Percentiles rank a stretch among this genome's conserved stretches.
Conservation (phyloP, 805 yeast genomes). For the Ascoidea asiatica region DNA sequence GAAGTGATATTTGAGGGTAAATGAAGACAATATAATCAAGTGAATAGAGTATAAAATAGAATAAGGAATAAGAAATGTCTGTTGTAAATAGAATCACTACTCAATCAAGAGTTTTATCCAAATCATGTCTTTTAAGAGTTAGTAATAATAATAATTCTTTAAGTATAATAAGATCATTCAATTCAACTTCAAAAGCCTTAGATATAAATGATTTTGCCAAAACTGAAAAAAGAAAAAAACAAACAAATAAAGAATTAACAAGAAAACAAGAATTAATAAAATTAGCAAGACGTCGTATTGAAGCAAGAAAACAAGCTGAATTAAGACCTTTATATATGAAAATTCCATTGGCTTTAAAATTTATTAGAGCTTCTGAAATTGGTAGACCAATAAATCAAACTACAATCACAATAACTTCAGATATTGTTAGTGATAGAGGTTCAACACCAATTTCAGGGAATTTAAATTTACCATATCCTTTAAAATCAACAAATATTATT, state of each 20-base stretch:
- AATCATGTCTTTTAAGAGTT: too few species aligned
- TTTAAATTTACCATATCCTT: constrained; percentile 58
- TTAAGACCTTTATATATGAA: constrained; percentile 54
- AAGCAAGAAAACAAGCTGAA: constrained; percentile 30
- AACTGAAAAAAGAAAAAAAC: constrained; percentile 16
- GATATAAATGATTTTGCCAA: not conserved
- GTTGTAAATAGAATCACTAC: too few species aligned
- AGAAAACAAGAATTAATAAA: constrained; percentile 19
- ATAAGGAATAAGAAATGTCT: too few species aligned
- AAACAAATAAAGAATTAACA: constrained; percentile 21
- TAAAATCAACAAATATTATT: constrained; percentile 49
- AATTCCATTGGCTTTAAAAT: constrained; percentile 59
- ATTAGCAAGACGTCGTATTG: constrained; percentile 17
- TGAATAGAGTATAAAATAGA: too few species aligned
- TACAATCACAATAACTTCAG: constrained; percentile 51
- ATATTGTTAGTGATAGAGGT: constrained; percentile 63
- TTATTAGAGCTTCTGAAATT: constrained; percentile 78
- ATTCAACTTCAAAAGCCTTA: not conserved
- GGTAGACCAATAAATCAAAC: constrained; percentile 68
- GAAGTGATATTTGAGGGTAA: too few species aligned
- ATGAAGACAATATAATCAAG: too few species aligned
- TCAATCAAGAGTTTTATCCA: too few species aligned
- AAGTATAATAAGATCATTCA: not conserved
- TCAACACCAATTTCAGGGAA: constrained; percentile 63
- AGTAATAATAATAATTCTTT: not conserved